Base-by-base conservation (phyloP, 2,329 filamentous ascomycete genomes). In the Tothia fuscella region DNA sequence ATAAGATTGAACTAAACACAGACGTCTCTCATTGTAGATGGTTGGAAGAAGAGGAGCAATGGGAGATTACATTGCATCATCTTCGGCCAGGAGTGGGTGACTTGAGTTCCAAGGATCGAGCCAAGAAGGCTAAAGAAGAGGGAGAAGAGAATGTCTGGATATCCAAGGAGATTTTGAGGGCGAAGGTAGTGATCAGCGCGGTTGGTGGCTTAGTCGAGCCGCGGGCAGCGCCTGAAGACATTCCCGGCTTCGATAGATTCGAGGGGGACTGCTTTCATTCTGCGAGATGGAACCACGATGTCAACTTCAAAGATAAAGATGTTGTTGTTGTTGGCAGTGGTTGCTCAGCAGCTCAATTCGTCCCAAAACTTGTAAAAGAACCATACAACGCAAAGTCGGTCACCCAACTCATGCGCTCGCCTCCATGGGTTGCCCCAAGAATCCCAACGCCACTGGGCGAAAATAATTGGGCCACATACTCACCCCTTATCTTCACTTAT, bases 1-100 rank as follows among this genome's bases (percentile, higher is more conserved):
- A 75, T 51, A 76, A 76, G 49, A 70, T 77, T 33, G 67, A 75
- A 46, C 58, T 72, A 42, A 71, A 76, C 46, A 75, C 72, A 2
- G 70, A 76, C 34, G 67, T 76, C n/a, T 63, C 62, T 43, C 56
- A 64, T 38, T 61, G 69, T 38, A 58, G 53, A 39, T 76, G 72
- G 71, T 54, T 74, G 3, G 67, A 72, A 36, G 57, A 65, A 14
- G 70, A 70, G 42, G 55, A 70, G 42, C 53, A 72, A 31, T 77
- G 74, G 74, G 67, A 74, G 48, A 60, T 76, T 12, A 66, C 57
- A 4, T 53, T 76, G 10, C 60, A 64, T 24, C 63, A 72, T 46
- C 56, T 76, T 44, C 55, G 65, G 4, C 60, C 63, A n/a, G 71
- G 71, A 1, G 64, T 65, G 44, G 74, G 73, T 4, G 74, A 77